Percentiles rank a stretch among this genome's conserved stretches.
phyloP scores from a whole-genome alignment of 129 eudicot species.

The Heracleum sosnowskyi region DNA sequence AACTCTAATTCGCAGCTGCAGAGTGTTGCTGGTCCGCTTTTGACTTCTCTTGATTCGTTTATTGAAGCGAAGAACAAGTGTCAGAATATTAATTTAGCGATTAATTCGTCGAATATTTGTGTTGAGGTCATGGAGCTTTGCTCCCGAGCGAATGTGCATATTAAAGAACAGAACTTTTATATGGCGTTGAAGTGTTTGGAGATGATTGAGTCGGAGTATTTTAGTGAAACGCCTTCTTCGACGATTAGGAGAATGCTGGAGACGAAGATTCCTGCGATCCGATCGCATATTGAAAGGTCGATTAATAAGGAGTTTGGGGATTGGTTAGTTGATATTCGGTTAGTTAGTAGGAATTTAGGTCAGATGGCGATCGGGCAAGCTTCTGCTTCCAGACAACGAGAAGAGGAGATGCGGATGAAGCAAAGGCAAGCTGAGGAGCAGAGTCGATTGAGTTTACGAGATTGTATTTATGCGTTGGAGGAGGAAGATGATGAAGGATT shows the following conservation, averaged over 20 bases:
- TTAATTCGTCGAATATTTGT: constrained; percentile 47
- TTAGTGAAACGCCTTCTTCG: constrained; percentile 48
- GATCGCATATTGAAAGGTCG: constrained; percentile 59
- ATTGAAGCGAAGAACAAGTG: constrained; percentile 60
- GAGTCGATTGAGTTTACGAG: constrained; percentile 71
- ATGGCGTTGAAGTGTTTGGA: constrained; percentile 86
- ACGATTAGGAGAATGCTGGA: constrained; percentile 73
- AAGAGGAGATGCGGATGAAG: constrained; percentile 83
- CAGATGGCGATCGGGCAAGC: constrained; percentile 96
- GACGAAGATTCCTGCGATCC: constrained; percentile 71
- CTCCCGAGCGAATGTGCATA: constrained; percentile 57
- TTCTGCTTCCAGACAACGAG: constrained; percentile 86
- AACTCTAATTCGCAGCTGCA: constrained; percentile 57
- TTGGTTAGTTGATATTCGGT: constrained; percentile 91
- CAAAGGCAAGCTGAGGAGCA: constrained; percentile 98
- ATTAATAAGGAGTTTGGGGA: constrained; percentile 79
- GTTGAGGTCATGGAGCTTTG: constrained; percentile 59
- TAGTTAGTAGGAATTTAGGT: constrained; percentile 78
- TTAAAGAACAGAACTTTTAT: constrained; percentile 44
- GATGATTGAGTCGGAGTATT: constrained; percentile 47
- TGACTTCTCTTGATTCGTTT: constrained; percentile 63
- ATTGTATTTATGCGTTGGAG: constrained; percentile 70
- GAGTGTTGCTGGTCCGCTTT: constrained; percentile 66
- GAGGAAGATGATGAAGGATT: constrained; percentile 71
- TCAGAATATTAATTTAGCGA: constrained; percentile 52